Base-by-base conservation (phyloP, 2,329 filamentous ascomycete species). In the Ciborinia camelliae region DNA sequence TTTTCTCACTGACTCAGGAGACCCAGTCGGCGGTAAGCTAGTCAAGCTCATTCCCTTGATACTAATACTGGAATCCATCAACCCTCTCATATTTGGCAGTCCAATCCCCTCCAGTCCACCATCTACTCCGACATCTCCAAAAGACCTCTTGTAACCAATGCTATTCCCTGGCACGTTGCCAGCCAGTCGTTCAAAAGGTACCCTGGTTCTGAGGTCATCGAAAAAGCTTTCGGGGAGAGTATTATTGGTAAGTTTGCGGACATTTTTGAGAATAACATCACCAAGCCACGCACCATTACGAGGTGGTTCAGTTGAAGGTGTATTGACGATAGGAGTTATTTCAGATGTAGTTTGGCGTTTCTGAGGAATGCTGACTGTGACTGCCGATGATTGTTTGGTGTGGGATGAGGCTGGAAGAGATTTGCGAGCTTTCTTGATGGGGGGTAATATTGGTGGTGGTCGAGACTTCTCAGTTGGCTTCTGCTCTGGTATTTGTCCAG, bases 141-240 rank as follows among this genome's bases (percentile, higher is more conserved):
- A 64, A 3, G 62, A 64, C n/a, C 62, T 43, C 14, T 61, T 59
- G 41, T 64, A 64, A n/a, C 62, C 62, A 28, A 43, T 37, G 12
- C 26, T 32, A 30, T 64, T 64, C 14, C 45, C 45, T 26, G 62
- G 62, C 14, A 64, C 39, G 12, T 41, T 64, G 3, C 35, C 55
- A 12, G 54, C 35, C 15, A 64, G 28, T 45, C 30, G 26, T 43
- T 52, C 48, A 9, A 64, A 48, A 35, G 62, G 55, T 7, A 64
- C 39, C n/a, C 54, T 35, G 23, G 20, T 50, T 26, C 37, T 39
- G n/a, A 64, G n/a, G n/a, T 43, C 28, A 35, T 61, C 62, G n/a
- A 41, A 18, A 20, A 48, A 20, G 28, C 41, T 26, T 15, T 41
- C 28, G 1, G 45, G 35, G 18, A 64, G 28, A 15, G 54, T 50